Percentiles rank a stretch among this genome's conserved stretches.
Conservation (phyloP, 2,329 filamentous ascomycete genomes). For the Ramularia collo-cygni region DNA sequence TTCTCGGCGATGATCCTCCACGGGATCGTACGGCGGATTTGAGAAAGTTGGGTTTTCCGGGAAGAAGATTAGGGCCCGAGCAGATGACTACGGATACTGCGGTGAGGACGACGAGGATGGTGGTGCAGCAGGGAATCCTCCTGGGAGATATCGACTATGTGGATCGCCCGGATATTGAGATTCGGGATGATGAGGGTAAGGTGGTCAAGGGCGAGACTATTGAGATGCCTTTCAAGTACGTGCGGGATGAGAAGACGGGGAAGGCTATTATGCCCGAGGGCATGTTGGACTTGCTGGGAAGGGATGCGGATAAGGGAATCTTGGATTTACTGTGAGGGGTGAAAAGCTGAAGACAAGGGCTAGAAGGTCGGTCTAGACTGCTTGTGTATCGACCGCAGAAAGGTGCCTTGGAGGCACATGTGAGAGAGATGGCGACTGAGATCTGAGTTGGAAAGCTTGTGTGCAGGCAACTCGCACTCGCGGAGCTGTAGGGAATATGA, state of each 20-base stretch:
- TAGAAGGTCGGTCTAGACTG: no score
- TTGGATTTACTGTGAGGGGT: slow-evolving; percentile 64
- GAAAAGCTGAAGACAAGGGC: no score
- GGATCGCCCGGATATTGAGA: slow-evolving; percentile 81
- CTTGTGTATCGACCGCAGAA: no score
- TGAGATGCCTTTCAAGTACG: slow-evolving; percentile 97
- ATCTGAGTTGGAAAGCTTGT: no score
- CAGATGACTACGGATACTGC: slow-evolving; percentile 99
- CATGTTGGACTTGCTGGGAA: slow-evolving; percentile 89
- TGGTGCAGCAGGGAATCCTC: slow-evolving; percentile 74
- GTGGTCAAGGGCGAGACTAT: slow-evolving; percentile 67
- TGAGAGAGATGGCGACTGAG: no score
- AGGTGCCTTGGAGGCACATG: no score
- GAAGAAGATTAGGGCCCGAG: slow-evolving; percentile 78
- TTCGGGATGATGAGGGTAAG: slow-evolving; percentile 54
- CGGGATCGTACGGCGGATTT: slow-evolving; percentile 91
- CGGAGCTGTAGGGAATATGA: no score
- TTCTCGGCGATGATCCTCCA: slow-evolving; percentile 50
- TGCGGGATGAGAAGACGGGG: slow-evolving; percentile 60
- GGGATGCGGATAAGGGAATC: slow-evolving; percentile 88
- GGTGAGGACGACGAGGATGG: slow-evolving; percentile 83
- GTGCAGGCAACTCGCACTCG: no score
- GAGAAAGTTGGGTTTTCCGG: slow-evolving; percentile 84
- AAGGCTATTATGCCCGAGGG: slow-evolving; percentile 91
- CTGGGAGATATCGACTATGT: slow-evolving; percentile 74